phyloP scores from a whole-genome alignment of 768 basidiomycete species.

The Chalciporus chontae region DNA sequence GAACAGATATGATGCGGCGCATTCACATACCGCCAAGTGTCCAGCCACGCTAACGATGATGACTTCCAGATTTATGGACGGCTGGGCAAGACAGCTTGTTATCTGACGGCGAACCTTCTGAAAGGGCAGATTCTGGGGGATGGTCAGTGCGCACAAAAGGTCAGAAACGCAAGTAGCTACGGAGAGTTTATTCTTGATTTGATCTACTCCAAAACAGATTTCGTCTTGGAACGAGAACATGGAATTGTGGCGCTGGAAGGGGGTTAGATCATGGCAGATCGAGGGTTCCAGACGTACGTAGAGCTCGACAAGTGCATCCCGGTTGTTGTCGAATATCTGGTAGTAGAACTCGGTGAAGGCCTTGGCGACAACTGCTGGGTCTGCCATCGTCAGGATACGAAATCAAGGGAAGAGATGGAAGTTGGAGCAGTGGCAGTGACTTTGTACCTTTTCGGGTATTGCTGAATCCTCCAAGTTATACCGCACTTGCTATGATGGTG shows the following conservation, averaged over 20 bases:
- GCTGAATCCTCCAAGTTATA: too few species aligned
- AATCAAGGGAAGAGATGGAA: not conserved
- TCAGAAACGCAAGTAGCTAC: conserved; percentile 37
- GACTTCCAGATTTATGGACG: conserved; percentile 55
- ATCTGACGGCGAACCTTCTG: conserved; percentile 76
- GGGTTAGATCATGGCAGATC: conserved; percentile 29
- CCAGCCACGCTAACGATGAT: conserved; percentile 90
- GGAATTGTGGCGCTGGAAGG: conserved; percentile 63
- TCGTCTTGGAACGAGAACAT: conserved; percentile 83
- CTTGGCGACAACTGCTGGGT: conserved; percentile 69
- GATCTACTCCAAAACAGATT: conserved; percentile 48
- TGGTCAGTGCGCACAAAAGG: not conserved
- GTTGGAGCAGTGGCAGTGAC: not conserved
- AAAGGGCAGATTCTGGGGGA: conserved; percentile 69
- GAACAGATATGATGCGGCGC: conserved; percentile 19
- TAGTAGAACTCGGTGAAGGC: conserved; percentile 88
- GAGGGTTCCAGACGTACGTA: conserved; percentile 59
- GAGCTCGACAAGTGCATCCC: conserved; percentile 53
- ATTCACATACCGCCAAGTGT: conserved; percentile 51
- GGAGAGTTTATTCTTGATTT: conserved; percentile 70
- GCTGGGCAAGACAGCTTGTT: conserved; percentile 84
- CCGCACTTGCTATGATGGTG: too few species aligned
- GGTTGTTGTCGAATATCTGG: conserved; percentile 63
- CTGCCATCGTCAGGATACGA: conserved; percentile 52
- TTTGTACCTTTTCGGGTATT: conserved; percentile 19